Evolutionary conservation across 129 eudicot species (phyloP).

Genomic region (Flaveria linearis): DNA sequence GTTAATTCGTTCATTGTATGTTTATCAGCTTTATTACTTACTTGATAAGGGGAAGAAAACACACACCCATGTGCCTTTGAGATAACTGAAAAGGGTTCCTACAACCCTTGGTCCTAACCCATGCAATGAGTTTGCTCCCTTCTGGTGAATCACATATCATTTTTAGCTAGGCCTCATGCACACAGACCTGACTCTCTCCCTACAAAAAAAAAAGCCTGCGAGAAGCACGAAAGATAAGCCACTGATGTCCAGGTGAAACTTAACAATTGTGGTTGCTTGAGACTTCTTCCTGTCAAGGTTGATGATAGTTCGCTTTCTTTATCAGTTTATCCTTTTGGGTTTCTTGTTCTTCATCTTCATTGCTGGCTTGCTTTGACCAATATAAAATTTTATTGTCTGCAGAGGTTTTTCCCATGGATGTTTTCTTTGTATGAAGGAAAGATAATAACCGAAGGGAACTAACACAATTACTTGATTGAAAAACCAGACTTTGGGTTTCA

Average conservation of each 20-base stretch:
- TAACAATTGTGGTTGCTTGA: slow-evolving; percentile 52
- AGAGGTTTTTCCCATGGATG: slow-evolving; percentile 50
- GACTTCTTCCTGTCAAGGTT: slow-evolving; percentile 39
- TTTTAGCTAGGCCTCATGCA: no score
- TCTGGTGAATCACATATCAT: no score
- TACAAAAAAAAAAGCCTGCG: no score
- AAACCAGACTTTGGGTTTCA: not conserved
- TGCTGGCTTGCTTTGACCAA: slow-evolving; percentile 57
- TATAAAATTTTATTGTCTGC: slow-evolving; percentile 49
- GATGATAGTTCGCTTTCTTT: slow-evolving; percentile 25
- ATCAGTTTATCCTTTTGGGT: slow-evolving; percentile 4
- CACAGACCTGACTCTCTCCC: no score
- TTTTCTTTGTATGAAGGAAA: slow-evolving; percentile 39
- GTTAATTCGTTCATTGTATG: no score
- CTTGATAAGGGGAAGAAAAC: no score
- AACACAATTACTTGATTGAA: slow-evolving; percentile 38
- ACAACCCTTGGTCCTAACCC: not conserved
- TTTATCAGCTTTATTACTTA: no score
- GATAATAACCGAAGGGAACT: slow-evolving; percentile 29
- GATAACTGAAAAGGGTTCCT: no score
- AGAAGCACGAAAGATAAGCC: no score
- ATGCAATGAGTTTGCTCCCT: no score
- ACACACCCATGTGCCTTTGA: slow-evolving; percentile 11
- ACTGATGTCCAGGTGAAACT: slow-evolving; percentile 32
- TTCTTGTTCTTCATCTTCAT: slow-evolving; percentile 46